Conservation (phyloP, 139 green algal genomes). For the Volvox africanus region DNA sequence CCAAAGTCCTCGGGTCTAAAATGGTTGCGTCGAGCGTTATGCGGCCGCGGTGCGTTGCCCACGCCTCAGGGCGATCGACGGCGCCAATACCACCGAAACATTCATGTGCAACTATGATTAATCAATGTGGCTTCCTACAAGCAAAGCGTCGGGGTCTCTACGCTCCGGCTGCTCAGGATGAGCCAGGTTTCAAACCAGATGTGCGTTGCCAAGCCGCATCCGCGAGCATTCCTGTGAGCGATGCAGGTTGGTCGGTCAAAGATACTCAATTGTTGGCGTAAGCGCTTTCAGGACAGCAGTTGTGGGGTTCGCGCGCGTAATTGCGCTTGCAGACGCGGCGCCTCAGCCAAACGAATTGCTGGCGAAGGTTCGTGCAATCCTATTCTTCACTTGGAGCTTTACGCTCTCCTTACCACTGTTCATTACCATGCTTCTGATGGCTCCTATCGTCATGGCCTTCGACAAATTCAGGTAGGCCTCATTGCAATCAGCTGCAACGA, state of each 20-base stretch:
- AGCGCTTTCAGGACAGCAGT: not conserved
- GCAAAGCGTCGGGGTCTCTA: not conserved
- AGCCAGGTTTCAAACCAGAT: not conserved
- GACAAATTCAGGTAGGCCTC: slow-evolving; percentile 82
- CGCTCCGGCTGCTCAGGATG: not conserved
- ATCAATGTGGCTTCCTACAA: not conserved
- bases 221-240: slow-evolving; percentile 5
- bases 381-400: slow-evolving; percentile 90
- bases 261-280: too few relatives aligned
- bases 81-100: too few relatives aligned
- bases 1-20: not conserved
- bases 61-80: not conserved
- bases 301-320: not conserved
- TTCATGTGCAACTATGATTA: not conserved
- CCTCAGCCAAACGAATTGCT: slow-evolving; percentile 40
- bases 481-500: not conserved
- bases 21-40: slow-evolving; percentile 35
- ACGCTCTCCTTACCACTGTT: slow-evolving; percentile 90
- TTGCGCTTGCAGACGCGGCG: slow-evolving; percentile 14
- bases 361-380: slow-evolving; percentile 66
- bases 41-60: slow-evolving; percentile 14
- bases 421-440: slow-evolving; percentile 82
- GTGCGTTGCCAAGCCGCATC: slow-evolving; percentile 6
- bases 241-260: not conserved
- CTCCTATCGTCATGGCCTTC: slow-evolving; percentile 81